Base-by-base conservation (phyloP, 2,329 filamentous ascomycete species). In the Niveomyces coronatus region DNA sequence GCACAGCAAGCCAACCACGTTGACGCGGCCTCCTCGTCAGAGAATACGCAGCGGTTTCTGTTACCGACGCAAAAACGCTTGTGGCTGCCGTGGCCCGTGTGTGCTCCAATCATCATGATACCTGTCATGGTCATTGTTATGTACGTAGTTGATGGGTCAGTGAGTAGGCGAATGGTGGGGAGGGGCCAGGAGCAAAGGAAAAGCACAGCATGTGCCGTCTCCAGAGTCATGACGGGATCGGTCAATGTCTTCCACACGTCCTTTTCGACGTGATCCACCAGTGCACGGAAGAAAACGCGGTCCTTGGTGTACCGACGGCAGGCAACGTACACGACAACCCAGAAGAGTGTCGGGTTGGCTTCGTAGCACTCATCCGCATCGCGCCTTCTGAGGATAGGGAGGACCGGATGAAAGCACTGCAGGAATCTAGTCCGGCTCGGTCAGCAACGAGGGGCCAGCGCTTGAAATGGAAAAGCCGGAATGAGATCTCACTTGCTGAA, bases 1-100 rank as follows among this genome's bases (percentile, higher is more conserved):
- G 71, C 66, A 17, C 69, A 72, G 44, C 67, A 68, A 1, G 67
- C 68, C 3, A 68, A 58, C 71, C 71, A 75, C 0, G 70, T 71
- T 32, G 59, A 66, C 1, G 62, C 60, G 3, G 70, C 70, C 41
- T 74, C 70, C 40, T 73, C 66, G 37, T 74, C 64, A 0, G 65
- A 66, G 29, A 64, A 61, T 3, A 56, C 58, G 32, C 63, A 58
- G 17, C 62, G 58, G 37, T 64, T 60, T 15, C 62, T 62, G 7
- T 60, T 52, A 0, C 65, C 65, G 10, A 67, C 58, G 28, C 60
- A 58, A 38, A 69, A 70, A 44, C 70, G 66, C 0, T 62, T 61
- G 37, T 73, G 62, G 1, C 58, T 60, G n/a, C 70, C 71, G 9
- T 61, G 63, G 5, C 70, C 70, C 0, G 67, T 71, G 41, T 75